Base-by-base conservation (phyloP, 73 alveolate species). In the Effrenium voratum region DNA sequence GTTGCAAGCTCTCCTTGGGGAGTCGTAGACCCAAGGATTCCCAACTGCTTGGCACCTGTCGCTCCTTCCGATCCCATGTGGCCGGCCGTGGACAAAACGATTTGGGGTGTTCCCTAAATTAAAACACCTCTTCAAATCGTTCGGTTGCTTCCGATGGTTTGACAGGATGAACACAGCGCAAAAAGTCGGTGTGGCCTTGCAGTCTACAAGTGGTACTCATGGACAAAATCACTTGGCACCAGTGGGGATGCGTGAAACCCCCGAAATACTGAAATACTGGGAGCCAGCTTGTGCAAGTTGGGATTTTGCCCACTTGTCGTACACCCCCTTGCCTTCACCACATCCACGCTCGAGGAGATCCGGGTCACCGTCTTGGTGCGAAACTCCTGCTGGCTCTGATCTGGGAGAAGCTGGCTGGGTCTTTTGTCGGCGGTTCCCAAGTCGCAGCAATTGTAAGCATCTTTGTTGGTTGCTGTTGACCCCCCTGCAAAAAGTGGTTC, bases 321-420 rank as follows among this genome's bases (percentile, higher is more conserved):
- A 26, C 81, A 19, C 1, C 32, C 41, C 41, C 90, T 5, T 22
- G 28, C 68, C 92, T 82, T 82, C 92, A 82, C 92, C 47, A 82
- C 34, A 43, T 82, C 92, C 15, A 82, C 92, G 92, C 92, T 73
- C 6, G 92, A 82, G 50, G 92, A 82, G 50, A 82, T 82, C 32
- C 92, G 73, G 0, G 92, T 49, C 75, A 82, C 50, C 38, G 92
- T 82, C 73, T 82, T 82, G 92, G 52, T 82, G 52, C 92, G 92
- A 38, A 82, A 73, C 52, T 82, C 92, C 92, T 80, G 77, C 8
- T 15, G 36, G 36, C 19, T 10, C 41, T 38, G 86, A 36, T 32
- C 12, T 22, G 22, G 22, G 22, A 55, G 22, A 22, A 72, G 34
- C 50, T 30, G 28, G 28, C 16, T 57, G 72, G 72, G 28, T 0